These are phyloP conservation scores for Microcyclospora tardicrescens DNA, from an alignment of 2,329 filamentous ascomycete species.

Conservation along the genomic window DNA sequence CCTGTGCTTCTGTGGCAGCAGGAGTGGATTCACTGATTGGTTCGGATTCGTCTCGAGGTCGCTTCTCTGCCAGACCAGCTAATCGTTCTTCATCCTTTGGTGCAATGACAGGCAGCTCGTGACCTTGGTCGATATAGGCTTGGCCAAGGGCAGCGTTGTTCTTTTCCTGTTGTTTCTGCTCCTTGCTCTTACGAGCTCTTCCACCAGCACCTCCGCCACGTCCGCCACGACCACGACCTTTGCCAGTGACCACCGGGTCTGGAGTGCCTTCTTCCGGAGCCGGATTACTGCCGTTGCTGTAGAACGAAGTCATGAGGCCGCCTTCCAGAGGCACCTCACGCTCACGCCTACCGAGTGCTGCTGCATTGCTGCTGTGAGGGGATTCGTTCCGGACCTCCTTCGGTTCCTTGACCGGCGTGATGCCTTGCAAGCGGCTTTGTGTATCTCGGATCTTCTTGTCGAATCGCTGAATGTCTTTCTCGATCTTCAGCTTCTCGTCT, in stretches of 20 bases:
- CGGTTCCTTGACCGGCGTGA: slow-evolving; percentile 48
- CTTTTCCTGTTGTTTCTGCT: slow-evolving; percentile 56
- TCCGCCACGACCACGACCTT: slow-evolving; percentile 35
- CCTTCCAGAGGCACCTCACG: slow-evolving; percentile 65
- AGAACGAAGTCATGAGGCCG: slow-evolving; percentile 74
- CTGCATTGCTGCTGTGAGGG: slow-evolving; percentile 26
- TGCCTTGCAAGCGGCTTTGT: slow-evolving; percentile 73
- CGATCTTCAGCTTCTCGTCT: slow-evolving; percentile 63
- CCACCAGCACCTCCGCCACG: slow-evolving; percentile 24
- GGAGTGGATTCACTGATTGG: slow-evolving; percentile 46
- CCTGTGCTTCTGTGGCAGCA: slow-evolving; percentile 16
- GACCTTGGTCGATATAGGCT: slow-evolving; percentile 65
- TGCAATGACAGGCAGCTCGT: slow-evolving; percentile 52
- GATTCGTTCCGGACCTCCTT: slow-evolving; percentile 55
- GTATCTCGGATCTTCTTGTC: slow-evolving; percentile 90
- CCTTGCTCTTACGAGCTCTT: slow-evolving; percentile 77
- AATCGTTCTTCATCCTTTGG: slow-evolving; percentile 45
- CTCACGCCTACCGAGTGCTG: slow-evolving; percentile 18
- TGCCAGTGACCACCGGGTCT: slow-evolving; percentile 17
- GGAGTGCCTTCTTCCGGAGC: slow-evolving; percentile 17
- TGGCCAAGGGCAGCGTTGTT: slow-evolving; percentile 77
- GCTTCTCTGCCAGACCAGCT: slow-evolving; percentile 22
- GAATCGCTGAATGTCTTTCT: slow-evolving; percentile 76
- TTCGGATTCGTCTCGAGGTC: slow-evolving; percentile 26
- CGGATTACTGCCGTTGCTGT: slow-evolving; percentile 26